A percentile compares a stretch with the other conserved stretches of the same genome.
phyloP scores from a whole-genome alignment of 305 asterid genomes.

The Fraxinus albicans region DNA sequence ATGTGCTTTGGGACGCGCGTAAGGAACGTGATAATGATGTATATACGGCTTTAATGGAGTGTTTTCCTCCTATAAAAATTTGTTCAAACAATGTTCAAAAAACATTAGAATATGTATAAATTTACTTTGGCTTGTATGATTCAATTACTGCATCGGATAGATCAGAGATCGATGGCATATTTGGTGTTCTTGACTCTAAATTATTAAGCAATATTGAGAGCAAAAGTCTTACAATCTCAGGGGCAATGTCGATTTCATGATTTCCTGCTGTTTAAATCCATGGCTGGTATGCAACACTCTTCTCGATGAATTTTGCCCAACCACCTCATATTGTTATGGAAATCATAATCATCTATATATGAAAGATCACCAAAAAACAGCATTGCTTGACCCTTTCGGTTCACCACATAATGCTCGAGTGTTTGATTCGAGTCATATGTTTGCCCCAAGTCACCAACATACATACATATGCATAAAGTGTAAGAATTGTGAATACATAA shows the following conservation, averaged over 20 bases:
- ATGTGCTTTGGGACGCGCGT: conserved; percentile 45
- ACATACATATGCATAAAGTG: no score
- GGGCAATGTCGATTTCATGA: conserved; percentile 54
- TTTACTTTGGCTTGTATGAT: no score
- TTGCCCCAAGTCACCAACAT: conserved; percentile 59
- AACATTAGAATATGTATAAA: not conserved
- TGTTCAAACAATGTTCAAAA: not conserved
- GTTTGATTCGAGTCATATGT: conserved; percentile 48
- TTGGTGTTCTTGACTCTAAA: not conserved
- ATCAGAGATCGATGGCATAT: not conserved
- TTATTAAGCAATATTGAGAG: not conserved
- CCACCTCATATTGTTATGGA: conserved; percentile 45
- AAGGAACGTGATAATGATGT: conserved; percentile 51
- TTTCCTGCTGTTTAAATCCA: conserved; percentile 62
- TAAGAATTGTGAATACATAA: not conserved
- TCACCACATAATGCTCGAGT: conserved; percentile 41
- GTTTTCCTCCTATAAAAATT: conserved; percentile 33
- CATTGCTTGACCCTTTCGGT: conserved; percentile 43
- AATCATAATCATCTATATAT: conserved; percentile 48
- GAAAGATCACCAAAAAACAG: conserved; percentile 53
- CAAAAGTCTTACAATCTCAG: conserved; percentile 44
- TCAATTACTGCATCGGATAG: no score
- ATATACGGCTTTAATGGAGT: conserved; percentile 45
- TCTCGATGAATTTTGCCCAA: conserved; percentile 49
- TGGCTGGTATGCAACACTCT: conserved; percentile 48